Base-by-base conservation (phyloP, 306 rosid genomes). In the Gynostemma pentaphyllum region DNA sequence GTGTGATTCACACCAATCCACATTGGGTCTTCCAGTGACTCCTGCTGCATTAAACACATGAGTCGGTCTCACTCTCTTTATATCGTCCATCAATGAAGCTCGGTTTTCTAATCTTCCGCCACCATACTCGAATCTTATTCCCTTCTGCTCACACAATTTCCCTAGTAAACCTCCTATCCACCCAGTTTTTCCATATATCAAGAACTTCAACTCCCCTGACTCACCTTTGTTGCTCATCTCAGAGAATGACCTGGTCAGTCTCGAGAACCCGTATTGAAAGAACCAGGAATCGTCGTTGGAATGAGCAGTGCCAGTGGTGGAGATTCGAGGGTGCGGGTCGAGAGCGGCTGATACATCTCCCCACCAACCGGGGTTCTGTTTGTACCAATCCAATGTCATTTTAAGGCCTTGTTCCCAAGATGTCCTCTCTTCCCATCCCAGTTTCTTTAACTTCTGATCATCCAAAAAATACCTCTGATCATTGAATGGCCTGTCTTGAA, bases 21-120 rank as follows among this genome's bases (percentile, higher is more conserved):
- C 88, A 76, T 85, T 85, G 7, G 89, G 89, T 18, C 94, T 79
- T 53, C 94, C 89, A 11, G 95, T 81, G 2, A 83, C 74, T 45
- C 95, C 90, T 48, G 95, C 87, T 24, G 95, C 86, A 77, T 61
- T 83, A 57, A 87, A 77, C 49, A 87, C 87, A 79, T 87, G 90
- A 0, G 82, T 81, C 44, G 95, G 90, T 69, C 27, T 76, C 15
- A 57, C 74, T 40, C 78, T 75, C 9, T 66, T 73, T 39, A 83
- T 70, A 67, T 86, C 89, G 14, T 81, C 95, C 57, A 77, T 28
- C 24, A 86, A 29, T 50, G 95, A 81, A 62, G 57, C 75, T 41
- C 82, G 81, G 55, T 86, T 82, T 66, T 86, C 74, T 28, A 86
- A 29, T 69, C 87, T 79, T 59, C 89, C 94, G 15, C 19, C 76